These are phyloP conservation scores for Physcia stellaris DNA, from an alignment of 495 filamentous ascomycete species.

Conservation along the genomic window DNA sequence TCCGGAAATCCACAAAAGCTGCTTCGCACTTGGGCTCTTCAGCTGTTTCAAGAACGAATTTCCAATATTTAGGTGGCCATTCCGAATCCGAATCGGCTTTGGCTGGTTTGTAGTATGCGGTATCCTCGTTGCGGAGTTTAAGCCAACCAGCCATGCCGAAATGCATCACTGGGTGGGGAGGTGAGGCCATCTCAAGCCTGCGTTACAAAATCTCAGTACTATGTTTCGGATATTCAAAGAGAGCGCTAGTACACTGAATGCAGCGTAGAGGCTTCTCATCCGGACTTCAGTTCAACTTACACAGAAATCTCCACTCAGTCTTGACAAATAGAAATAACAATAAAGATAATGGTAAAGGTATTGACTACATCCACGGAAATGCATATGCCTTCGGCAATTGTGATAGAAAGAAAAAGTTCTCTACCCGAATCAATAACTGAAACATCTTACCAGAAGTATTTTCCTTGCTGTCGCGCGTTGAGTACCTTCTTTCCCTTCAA, in stretches of 20 bases:
- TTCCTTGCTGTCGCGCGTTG: conserved; percentile 71
- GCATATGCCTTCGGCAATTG: no score
- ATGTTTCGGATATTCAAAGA: no score
- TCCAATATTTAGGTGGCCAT: conserved; percentile 89
- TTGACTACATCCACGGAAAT: no score
- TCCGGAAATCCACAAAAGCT: conserved; percentile 70
- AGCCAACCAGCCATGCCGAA: conserved; percentile 87
- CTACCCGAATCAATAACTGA: not conserved
- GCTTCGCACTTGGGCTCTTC: conserved; percentile 49
- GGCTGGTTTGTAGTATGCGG: conserved; percentile 61
- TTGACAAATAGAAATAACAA: no score
- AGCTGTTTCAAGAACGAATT: conserved; percentile 61
- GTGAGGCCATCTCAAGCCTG: conserved; percentile 47
- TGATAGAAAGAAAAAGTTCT: no score
- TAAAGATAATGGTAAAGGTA: no score
- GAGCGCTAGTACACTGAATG: no score
- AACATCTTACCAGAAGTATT: conserved; percentile 71
- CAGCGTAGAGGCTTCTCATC: no score
- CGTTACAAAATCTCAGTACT: no score
- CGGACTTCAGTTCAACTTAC: no score
- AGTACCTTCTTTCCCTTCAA: conserved; percentile 65
- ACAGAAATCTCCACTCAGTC: no score
- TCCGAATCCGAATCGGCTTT: conserved; percentile 39
- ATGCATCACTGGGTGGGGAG: conserved; percentile 85
- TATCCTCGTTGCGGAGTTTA: conserved; percentile 62